A percentile compares a stretch with the other conserved stretches of the same genome.
Conservation (phyloP, 176 grass and related monocot species). For the Triticum timopheevii region DNA sequence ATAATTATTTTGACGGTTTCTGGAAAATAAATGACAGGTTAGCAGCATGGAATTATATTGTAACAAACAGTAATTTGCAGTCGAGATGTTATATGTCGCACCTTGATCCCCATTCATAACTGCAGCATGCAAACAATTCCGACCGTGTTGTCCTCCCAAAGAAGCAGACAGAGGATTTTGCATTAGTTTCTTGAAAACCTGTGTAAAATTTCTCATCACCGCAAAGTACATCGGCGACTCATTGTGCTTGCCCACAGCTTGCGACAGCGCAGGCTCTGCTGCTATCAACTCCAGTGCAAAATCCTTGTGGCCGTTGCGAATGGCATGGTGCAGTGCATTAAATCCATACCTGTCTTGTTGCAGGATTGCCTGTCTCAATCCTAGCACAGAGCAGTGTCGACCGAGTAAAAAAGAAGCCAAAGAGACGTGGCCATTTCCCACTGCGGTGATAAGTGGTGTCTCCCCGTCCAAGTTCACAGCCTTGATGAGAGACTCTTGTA, state of each 20-base stretch:
- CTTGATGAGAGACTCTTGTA: not conserved
- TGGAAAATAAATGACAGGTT: too few species aligned
- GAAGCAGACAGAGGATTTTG: too few species aligned
- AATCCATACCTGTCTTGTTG: not conserved
- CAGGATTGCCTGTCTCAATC: not conserved
- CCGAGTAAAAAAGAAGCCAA: too few species aligned
- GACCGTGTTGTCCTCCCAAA: not conserved
- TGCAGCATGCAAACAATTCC: not conserved
- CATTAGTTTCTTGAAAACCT: too few species aligned
- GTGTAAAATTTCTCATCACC: not conserved
- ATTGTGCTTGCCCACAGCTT: not conserved
- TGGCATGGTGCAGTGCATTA: conserved; percentile 10
- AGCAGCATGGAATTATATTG: too few species aligned
- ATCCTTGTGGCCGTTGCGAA: not conserved
- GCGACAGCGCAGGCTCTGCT: not conserved
- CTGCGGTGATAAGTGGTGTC: not conserved
- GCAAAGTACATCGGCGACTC: conserved; percentile 24
- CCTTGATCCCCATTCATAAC: not conserved
- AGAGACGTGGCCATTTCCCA: too few species aligned
- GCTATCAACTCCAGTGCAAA: not conserved
- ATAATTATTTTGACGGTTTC: not conserved
- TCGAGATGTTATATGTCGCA: not conserved
- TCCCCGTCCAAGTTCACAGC: not conserved
- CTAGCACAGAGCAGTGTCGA: too few species aligned
- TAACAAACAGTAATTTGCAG: too few species aligned